phyloP scores from a whole-genome alignment of 495 filamentous ascomycete species.

The Lophiostoma macrostomum region DNA sequence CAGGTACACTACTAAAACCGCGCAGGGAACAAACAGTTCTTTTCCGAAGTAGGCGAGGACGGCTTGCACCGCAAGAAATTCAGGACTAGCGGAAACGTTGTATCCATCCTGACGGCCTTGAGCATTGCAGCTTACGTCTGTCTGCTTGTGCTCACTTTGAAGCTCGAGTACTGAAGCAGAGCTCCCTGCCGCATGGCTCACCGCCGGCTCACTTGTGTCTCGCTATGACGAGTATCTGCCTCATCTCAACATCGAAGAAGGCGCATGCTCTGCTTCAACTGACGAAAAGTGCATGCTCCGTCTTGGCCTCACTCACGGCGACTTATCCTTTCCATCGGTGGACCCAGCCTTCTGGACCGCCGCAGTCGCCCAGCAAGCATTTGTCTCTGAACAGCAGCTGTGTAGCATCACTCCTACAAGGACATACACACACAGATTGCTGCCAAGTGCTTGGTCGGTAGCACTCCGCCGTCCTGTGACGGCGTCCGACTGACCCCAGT shows the following conservation, averaged over 20 bases:
- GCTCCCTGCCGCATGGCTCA: neutral
- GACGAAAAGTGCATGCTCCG: no score
- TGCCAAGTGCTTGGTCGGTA: constrained; percentile 30
- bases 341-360: no score
- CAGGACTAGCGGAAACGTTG: constrained; percentile 74
- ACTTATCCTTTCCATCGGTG: no score
- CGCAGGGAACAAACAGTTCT: constrained; percentile 80
- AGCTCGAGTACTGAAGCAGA: constrained; percentile 26
- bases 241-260: no score
- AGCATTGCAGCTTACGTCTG: constrained; percentile 78
- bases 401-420: no score
- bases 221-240: no score
- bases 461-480: constrained; percentile 10
- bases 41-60: constrained; percentile 69
- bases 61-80: constrained; percentile 72
- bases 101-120: constrained; percentile 77
- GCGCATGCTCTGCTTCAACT: no score
- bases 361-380: no score
- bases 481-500: neutral
- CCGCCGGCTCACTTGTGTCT: neutral
- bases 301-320: no score
- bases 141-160: constrained; percentile 71
- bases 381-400: no score
- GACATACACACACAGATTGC: constrained; percentile 12
- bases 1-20: neutral